phyloP scores from a whole-genome alignment of 441 rosid species.

The Populus hybrid region DNA sequence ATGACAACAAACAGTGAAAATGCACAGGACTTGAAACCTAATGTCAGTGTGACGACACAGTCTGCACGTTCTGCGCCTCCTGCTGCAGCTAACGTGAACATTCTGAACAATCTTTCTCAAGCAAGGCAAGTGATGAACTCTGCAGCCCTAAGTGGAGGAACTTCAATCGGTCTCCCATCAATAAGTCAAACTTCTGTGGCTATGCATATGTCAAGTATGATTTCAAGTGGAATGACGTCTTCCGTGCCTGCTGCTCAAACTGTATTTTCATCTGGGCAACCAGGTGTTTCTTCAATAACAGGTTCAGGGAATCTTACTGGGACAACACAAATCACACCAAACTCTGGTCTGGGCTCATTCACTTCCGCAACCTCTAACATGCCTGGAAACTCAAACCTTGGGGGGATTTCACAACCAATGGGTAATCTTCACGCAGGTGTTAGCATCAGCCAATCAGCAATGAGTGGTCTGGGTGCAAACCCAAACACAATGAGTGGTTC shows the following conservation, averaged over 20 bases:
- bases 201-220: constrained; percentile 97
- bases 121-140: constrained; percentile 85
- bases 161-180: constrained; percentile 67
- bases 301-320: constrained; percentile 59
- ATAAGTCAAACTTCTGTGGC: constrained; percentile 84
- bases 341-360: constrained; percentile 57
- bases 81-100: constrained; percentile 82
- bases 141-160: constrained; percentile 86
- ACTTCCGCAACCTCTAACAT: constrained; percentile 58
- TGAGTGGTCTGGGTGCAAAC: not conserved
- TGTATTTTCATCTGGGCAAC: constrained; percentile 73
- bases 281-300: constrained; percentile 53
- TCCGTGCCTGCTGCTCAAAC: constrained; percentile 74
- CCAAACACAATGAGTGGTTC: constrained; percentile 51
- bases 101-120: constrained; percentile 87
- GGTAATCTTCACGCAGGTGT: constrained; percentile 43
- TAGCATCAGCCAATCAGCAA: constrained; percentile 45
- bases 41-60: constrained; percentile 59
- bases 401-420: constrained; percentile 70
- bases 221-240: constrained; percentile 86
- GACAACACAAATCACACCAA: constrained; percentile 60
- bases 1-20: constrained; percentile 55
- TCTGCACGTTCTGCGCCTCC: constrained; percentile 69
- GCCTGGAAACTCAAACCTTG: constrained; percentile 60
- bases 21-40: constrained; percentile 76